These are phyloP conservation scores for Moringa oleifera DNA, from an alignment of 345 rosid genomes.

Conservation along the genomic window DNA sequence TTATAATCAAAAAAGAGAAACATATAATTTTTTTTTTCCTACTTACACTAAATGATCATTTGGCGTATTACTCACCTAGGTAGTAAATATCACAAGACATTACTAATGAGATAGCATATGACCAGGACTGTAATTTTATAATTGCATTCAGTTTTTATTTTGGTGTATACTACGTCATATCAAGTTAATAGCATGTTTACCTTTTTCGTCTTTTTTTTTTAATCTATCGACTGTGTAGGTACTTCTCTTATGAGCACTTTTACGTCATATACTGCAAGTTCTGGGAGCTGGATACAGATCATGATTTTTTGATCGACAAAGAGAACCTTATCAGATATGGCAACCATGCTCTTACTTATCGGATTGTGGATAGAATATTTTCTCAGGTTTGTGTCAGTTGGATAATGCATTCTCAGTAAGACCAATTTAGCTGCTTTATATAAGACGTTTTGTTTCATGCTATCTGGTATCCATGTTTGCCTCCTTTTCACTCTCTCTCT, in stretches of 20 bases:
- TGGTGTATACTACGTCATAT: neutral
- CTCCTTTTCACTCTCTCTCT: neutral
- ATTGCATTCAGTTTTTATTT: slow-evolving; percentile 2
- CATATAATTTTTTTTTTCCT: too few species aligned
- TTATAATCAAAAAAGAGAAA: too few species aligned
- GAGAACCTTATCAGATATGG: slow-evolving; percentile 97
- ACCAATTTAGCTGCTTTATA: slow-evolving; percentile 1
- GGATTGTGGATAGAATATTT: slow-evolving; percentile 88
- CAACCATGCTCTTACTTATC: slow-evolving; percentile 93
- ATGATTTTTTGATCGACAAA: slow-evolving; percentile 95
- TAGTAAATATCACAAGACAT: slow-evolving; percentile 2
- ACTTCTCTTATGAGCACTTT: slow-evolving; percentile 94
- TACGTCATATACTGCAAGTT: slow-evolving; percentile 98
- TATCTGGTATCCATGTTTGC: neutral
- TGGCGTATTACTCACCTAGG: neutral
- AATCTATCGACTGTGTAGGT: slow-evolving; percentile 39
- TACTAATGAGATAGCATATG: neutral
- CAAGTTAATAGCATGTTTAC: neutral
- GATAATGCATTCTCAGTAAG: slow-evolving; percentile 13
- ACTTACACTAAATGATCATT: too few species aligned
- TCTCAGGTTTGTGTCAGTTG: slow-evolving; percentile 68
- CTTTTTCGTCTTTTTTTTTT: slow-evolving; percentile 1
- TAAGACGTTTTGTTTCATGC: neutral
- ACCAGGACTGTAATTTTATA: neutral
- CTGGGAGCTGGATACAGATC: slow-evolving; percentile 99